Percentiles rank a stretch among this genome's conserved stretches.
phyloP scores from a whole-genome alignment of 768 basidiomycete genomes.

The Pulveroboletus sp. region DNA sequence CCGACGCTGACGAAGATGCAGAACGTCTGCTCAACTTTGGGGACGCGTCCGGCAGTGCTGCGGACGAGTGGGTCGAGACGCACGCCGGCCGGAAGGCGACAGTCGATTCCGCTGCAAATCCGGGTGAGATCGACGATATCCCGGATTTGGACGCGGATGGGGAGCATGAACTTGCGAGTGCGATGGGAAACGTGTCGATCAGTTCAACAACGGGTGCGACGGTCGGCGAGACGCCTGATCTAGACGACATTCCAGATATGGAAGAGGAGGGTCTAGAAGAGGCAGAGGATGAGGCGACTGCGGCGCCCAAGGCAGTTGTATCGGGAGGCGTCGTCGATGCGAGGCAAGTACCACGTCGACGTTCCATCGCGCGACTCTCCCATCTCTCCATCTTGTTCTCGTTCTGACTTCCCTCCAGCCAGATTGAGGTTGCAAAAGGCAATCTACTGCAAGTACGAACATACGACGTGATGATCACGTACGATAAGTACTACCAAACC shows the following conservation, averaged over 20 bases:
- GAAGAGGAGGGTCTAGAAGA: slow-evolving; percentile 90
- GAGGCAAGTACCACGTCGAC: slow-evolving; percentile 36
- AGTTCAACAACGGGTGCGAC: slow-evolving; percentile 31
- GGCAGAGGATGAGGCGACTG: slow-evolving; percentile 83
- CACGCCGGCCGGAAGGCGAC: slow-evolving; percentile 72
- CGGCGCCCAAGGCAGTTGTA: slow-evolving; percentile 45
- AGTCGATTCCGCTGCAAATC: slow-evolving; percentile 50
- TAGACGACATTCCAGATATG: slow-evolving; percentile 99
- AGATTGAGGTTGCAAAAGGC: slow-evolving; percentile 62
- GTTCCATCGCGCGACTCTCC: neutral
- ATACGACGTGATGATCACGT: slow-evolving; percentile 99
- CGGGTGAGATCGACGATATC: slow-evolving; percentile 75
- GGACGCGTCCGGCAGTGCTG: slow-evolving; percentile 50
- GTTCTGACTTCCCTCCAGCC: slow-evolving; percentile 33
- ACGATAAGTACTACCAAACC: slow-evolving; percentile 99
- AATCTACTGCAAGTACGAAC: slow-evolving; percentile 94
- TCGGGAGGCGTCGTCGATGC: slow-evolving; percentile 39
- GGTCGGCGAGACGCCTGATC: slow-evolving; percentile 69
- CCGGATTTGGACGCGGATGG: slow-evolving; percentile 83
- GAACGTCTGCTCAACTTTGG: slow-evolving; percentile 87
- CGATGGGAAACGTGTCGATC: slow-evolving; percentile 46
- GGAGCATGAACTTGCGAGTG: slow-evolving; percentile 39
- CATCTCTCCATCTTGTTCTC: neutral
- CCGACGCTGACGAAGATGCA: slow-evolving; percentile 93
- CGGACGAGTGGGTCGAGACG: slow-evolving; percentile 98